Evolutionary conservation across 352 stramenopile species (phyloP), one percentile per base, ranked within the genome.

Genomic region (Phytopythium mirpurense): DNA sequence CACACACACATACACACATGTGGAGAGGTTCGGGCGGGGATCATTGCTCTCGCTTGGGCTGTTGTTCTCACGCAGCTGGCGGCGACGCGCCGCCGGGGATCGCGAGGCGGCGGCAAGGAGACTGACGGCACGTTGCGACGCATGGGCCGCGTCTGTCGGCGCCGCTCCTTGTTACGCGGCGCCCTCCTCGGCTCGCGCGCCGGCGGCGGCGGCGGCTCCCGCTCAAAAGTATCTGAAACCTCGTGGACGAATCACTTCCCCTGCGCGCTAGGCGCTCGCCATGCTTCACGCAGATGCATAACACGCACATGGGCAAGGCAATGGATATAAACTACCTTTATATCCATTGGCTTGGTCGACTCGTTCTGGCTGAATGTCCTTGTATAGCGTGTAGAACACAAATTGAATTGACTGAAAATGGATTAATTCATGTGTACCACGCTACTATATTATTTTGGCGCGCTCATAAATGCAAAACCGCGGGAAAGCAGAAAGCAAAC

Each of bases 191-290:
- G 38, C 38, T 27, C 38, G 38, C 38, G 38, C 38, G 38, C 38
- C n/a, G n/a, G n/a, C 38, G 38, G 38, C 38, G 18, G 16, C 19
- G 16, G 18, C 38, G n/a, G 38, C 38, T 46, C 56, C 48, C 36
- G 61, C 34, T 72, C 64, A 68, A 72, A 52, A 72, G 64, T 68
- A 72, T 72, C 64, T 72, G 64, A 57, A 56, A 56, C 54, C 36
- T 65, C 49, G 51, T 58, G 24, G 31, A 46, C n/a, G 8, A 58
- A 71, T 71, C 63, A 68, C 57, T 35, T 72, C 63, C 59, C 16
- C 56, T 36, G 49, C 41, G 6, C 31, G 15, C 31, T 16, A 36
- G 10, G 15, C 10, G n/a, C 34, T 7, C 8, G n/a, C n/a, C n/a
- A n/a, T n/a, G n/a, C 34, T 11, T 19, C 14, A 38, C 34, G n/a